Percentiles rank a stretch among this genome's conserved stretches.
phyloP scores from a whole-genome alignment of 2,329 filamentous ascomycete species.

The Fusarium transvaalense region DNA sequence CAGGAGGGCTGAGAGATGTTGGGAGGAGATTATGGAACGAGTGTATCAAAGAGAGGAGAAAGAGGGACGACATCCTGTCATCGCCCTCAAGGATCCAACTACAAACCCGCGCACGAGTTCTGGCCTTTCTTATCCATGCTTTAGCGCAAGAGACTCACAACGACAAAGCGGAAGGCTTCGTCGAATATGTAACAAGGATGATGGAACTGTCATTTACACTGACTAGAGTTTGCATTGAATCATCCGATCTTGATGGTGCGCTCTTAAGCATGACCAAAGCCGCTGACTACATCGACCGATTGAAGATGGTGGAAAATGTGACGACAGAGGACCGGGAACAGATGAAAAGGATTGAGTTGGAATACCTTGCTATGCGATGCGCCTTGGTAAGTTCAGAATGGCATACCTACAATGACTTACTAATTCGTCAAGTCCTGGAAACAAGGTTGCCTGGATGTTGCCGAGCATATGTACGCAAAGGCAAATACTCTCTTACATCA shows the following conservation, averaged over 20 bases:
- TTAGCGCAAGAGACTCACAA: slow-evolving; percentile 59
- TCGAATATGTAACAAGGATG: slow-evolving; percentile 65
- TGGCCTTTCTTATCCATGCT: slow-evolving; percentile 78
- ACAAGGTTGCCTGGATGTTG: slow-evolving; percentile 78
- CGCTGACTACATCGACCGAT: slow-evolving; percentile 62
- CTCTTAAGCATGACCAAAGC: slow-evolving; percentile 73
- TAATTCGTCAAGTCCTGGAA: slow-evolving; percentile 73
- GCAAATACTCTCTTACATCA: slow-evolving; percentile 56
- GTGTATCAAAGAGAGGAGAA: slow-evolving; percentile 65
- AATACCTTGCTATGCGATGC: slow-evolving; percentile 76
- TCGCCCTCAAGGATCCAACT: slow-evolving; percentile 48
- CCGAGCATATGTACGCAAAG: slow-evolving; percentile 81
- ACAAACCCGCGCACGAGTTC: slow-evolving; percentile 58
- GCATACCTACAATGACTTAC: neutral
- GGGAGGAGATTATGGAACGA: slow-evolving; percentile 76
- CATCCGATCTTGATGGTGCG: slow-evolving; percentile 68
- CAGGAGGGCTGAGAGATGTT: slow-evolving; percentile 63
- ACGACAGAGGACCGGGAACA: neutral
- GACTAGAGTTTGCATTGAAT: slow-evolving; percentile 63
- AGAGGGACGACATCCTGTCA: slow-evolving; percentile 31
- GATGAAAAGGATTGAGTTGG: slow-evolving; percentile 60
- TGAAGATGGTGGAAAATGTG: slow-evolving; percentile 24
- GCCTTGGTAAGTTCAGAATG: slow-evolving; percentile 67
- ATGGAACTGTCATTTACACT: slow-evolving; percentile 78
- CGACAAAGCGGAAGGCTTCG: slow-evolving; percentile 42